Percentiles rank a stretch among this genome's conserved stretches.
Evolutionary conservation across 495 filamentous ascomycete genomes (phyloP).

Genomic region (Pseudevernia furfuracea): DNA sequence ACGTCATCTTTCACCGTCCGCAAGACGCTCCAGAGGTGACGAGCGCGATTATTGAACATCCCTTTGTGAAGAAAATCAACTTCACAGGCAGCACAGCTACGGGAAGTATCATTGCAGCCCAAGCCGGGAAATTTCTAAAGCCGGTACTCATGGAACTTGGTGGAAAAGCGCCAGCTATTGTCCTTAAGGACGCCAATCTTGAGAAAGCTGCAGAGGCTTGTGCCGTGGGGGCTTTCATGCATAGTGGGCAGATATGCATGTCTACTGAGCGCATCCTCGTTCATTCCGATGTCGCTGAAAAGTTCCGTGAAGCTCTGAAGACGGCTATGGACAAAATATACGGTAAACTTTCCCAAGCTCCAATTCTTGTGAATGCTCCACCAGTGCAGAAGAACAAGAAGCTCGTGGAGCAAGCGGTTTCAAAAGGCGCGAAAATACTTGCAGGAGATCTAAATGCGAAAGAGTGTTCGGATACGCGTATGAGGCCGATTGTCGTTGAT

Average conservation of each 20-base stretch:
- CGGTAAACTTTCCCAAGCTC: slow-evolving; percentile 42
- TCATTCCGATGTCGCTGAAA: slow-evolving; percentile 55
- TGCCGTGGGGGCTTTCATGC: slow-evolving; percentile 46
- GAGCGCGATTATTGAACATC: slow-evolving; percentile 48
- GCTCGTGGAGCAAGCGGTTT: slow-evolving; percentile 57
- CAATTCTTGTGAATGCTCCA: slow-evolving; percentile 52
- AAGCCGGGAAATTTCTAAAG: slow-evolving; percentile 49
- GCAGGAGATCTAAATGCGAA: slow-evolving; percentile 47
- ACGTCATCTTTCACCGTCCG: slow-evolving; percentile 46
- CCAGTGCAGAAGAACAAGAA: slow-evolving; percentile 60
- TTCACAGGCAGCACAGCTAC: slow-evolving; percentile 54
- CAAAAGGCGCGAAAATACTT: slow-evolving; percentile 61
- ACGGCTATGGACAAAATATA: slow-evolving; percentile 44
- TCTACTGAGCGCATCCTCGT: slow-evolving; percentile 82
- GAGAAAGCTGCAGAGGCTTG: slow-evolving; percentile 47
- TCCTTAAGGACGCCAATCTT: slow-evolving; percentile 52
- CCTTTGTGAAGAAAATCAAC: slow-evolving; percentile 53
- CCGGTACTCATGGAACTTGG: slow-evolving; percentile 56
- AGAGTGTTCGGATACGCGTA: slow-evolving; percentile 39
- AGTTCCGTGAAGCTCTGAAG: slow-evolving; percentile 49
- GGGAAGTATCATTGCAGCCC: slow-evolving; percentile 48
- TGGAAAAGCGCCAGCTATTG: slow-evolving; percentile 53
- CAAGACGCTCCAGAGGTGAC: slow-evolving; percentile 50
- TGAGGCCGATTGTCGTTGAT: slow-evolving; percentile 65
- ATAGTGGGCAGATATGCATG: slow-evolving; percentile 86